phyloP scores from a whole-genome alignment of 2,329 filamentous ascomycete species.

The Byssoonygena ceratinophila region DNA sequence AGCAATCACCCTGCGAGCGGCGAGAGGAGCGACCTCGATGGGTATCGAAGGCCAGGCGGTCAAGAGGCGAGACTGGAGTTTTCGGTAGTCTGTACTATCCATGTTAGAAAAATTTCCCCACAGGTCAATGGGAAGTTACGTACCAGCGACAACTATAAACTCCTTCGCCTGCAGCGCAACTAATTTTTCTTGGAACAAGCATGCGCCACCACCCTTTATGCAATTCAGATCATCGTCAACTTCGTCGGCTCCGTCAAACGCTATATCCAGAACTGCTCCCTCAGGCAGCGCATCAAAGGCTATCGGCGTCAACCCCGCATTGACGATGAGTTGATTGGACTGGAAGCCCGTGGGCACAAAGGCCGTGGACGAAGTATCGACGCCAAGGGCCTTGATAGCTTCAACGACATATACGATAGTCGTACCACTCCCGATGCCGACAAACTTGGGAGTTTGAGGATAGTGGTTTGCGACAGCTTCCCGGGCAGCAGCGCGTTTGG shows the following conservation, averaged over 20 bases:
- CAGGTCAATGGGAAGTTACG: slow-evolving; percentile 20
- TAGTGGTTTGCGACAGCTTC: slow-evolving; percentile 53
- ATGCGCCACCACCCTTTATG: slow-evolving; percentile 97
- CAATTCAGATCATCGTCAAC: slow-evolving; percentile 90
- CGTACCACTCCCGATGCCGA: slow-evolving; percentile 55
- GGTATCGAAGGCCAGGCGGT: slow-evolving; percentile 74
- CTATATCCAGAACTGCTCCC: slow-evolving; percentile 63
- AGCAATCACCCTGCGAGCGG: slow-evolving; percentile 63
- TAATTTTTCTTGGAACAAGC: slow-evolving; percentile 93
- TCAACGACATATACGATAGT: slow-evolving; percentile 60
- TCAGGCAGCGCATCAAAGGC: slow-evolving; percentile 64
- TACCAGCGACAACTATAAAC: slow-evolving; percentile 78
- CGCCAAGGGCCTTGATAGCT: slow-evolving; percentile 45
- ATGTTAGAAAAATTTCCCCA: not conserved
- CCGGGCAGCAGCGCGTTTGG: slow-evolving; percentile 50
- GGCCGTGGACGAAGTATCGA: slow-evolving; percentile 50
- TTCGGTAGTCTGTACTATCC: slow-evolving; percentile 61
- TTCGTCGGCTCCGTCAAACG: slow-evolving; percentile 94
- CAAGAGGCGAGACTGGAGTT: slow-evolving; percentile 66
- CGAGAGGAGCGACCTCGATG: slow-evolving; percentile 83
- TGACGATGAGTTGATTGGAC: slow-evolving; percentile 73
- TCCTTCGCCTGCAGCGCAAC: slow-evolving; percentile 74
- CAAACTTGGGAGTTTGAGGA: slow-evolving; percentile 44
- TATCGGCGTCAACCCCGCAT: slow-evolving; percentile 64
- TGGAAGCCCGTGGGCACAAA: slow-evolving; percentile 92